A percentile compares a stretch with the other conserved stretches of the same genome.
phyloP scores from a whole-genome alignment of 768 basidiomycete species.

The Pleurotus tuoliensis region DNA sequence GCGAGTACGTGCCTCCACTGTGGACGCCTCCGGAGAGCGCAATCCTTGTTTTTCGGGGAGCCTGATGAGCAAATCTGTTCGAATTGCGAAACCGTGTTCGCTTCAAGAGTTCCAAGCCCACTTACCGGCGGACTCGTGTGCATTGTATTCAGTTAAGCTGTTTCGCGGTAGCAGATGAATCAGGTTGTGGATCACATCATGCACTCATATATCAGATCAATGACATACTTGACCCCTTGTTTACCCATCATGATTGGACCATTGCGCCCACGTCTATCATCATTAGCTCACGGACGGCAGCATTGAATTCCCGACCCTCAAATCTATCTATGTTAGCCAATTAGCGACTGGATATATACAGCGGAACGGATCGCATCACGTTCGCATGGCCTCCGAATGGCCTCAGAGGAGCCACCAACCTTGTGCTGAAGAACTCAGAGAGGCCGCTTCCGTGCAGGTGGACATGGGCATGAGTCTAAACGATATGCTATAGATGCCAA shows the following conservation, averaged over 20 bases:
- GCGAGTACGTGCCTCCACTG: too few species aligned
- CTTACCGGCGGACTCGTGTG: too few species aligned
- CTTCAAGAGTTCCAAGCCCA: too few species aligned
- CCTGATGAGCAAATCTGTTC: too few species aligned
- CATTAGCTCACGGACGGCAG: not conserved
- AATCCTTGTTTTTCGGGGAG: too few species aligned
- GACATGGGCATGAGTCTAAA: not conserved
- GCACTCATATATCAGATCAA: not conserved
- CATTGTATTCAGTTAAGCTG: too few species aligned
- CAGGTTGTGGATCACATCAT: not conserved
- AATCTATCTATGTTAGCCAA: not conserved
- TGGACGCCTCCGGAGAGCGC: too few species aligned
- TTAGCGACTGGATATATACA: not conserved
- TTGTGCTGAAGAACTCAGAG: not conserved
- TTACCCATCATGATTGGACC: not conserved
- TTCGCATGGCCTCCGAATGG: not conserved
- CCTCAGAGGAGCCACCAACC: not conserved
- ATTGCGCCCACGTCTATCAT: not conserved
- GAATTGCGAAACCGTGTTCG: too few species aligned
- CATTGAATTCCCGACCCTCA: not conserved
- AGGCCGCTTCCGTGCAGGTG: not conserved
- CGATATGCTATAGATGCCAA: not conserved
- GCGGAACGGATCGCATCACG: not conserved
- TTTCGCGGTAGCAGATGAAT: too few species aligned
- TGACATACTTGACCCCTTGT: too few species aligned